Base-by-base conservation (phyloP, 371 early-diverging fungal species). In the Gilbertella persicaria region DNA sequence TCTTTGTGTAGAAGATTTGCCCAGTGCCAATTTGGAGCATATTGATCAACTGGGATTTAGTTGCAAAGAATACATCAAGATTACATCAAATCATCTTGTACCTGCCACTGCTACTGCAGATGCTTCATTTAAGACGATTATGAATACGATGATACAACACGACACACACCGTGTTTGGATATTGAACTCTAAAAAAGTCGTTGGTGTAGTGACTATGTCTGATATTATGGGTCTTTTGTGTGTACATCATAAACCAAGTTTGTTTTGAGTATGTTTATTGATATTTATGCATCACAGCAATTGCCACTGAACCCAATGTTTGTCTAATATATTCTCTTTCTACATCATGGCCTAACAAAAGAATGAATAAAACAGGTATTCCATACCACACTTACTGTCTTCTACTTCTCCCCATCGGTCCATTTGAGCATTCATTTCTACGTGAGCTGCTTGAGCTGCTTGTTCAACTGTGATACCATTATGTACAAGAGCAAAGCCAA, bases 351-450 rank as follows among this genome's bases (percentile, higher is more conserved):
- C 76, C 76, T 75, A 54, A 16, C 7, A n/a, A 24, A 33, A 55
- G 25, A 21, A 17, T 0, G 4, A 30, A 21, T 23, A 39, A 7
- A 42, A 43, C 16, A 29, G 29, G 8, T 12, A 12, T 9, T 16
- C 12, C 20, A 21, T 42, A 8, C n/a, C 19, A 12, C 14, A 64
- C 71, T 62, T 64, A 77, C 88, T 88, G 64, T 94, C 94, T 78
- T 95, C 95, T 4, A 97, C 92, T 69, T 91, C 88, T 48, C 98
- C 98, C 96, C 96, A 97, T 40, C 83, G 80, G 26, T 84, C 81
- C 37, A 91, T 93, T 75, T 97, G 98, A 21, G 89, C 79, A 50
- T 79, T 71, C 24, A 92, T 85, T 73, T 97, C 98, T 9, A 95
- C 84, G 48, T 88, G 87, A 1, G 95, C 87, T 2, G 94, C 95